These are phyloP conservation scores for Hemileia vastatrix DNA, from an alignment of 1,284 basidiomycete genomes.

Conservation along the genomic window DNA sequence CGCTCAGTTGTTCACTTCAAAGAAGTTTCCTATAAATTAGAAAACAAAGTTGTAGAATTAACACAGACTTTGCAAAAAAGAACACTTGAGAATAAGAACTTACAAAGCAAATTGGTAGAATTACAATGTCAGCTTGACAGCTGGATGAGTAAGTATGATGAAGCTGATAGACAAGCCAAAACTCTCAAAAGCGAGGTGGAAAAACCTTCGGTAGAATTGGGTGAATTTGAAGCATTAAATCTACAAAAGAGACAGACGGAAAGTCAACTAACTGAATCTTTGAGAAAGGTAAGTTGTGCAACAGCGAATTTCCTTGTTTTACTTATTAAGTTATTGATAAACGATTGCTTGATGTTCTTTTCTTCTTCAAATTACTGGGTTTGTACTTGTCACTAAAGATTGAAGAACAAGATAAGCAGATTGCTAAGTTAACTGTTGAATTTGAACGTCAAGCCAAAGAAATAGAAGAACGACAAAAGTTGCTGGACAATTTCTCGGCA, in stretches of 20 bases:
- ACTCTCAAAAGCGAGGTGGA: slow-evolving; percentile 64
- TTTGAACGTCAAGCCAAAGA: slow-evolving; percentile 62
- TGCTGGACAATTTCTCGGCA: slow-evolving; percentile 44
- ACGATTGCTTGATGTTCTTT: background rate
- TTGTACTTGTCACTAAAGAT: no score
- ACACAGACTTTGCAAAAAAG: slow-evolving; percentile 91
- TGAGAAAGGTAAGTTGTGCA: slow-evolving; percentile 48
- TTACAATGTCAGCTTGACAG: slow-evolving; percentile 75
- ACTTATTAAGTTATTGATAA: background rate
- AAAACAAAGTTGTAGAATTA: slow-evolving; percentile 99
- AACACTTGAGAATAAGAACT: slow-evolving; percentile 80
- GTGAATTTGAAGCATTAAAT: slow-evolving; percentile 67
- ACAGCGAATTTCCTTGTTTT: background rate
- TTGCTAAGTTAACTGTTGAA: slow-evolving; percentile 70
- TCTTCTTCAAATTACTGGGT: no score
- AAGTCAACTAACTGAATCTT: slow-evolving; percentile 64
- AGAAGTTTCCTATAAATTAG: slow-evolving; percentile 93
- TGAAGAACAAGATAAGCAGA: slow-evolving; percentile 71
- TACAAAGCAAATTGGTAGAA: slow-evolving; percentile 62
- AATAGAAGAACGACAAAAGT: slow-evolving; percentile 68
- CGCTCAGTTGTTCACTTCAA: slow-evolving; percentile 97
- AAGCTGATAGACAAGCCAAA: slow-evolving; percentile 68
- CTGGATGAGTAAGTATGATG: slow-evolving; percentile 80
- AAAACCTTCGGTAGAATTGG: slow-evolving; percentile 61
- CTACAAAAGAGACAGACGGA: slow-evolving; percentile 72